Evolutionary conservation across 2,329 filamentous ascomycete genomes (phyloP), one percentile per base, ranked within the genome.

Genomic region (Lecanicillium sp.): DNA sequence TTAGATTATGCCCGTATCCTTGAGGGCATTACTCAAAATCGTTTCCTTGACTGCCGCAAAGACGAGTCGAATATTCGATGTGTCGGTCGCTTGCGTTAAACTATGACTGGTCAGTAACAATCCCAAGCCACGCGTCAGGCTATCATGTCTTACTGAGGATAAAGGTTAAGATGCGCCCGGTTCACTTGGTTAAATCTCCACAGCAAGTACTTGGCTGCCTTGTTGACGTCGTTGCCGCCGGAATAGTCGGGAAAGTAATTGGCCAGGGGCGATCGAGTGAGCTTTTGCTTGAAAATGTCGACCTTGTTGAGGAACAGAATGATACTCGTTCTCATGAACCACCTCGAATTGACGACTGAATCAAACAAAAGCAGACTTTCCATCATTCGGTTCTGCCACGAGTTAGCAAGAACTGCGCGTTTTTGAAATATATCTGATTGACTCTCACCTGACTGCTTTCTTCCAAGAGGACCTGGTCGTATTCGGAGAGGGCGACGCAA

Each of bases 101-200:
- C 91, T 97, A 12, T 55, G 33, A 21, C 29, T 23, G 5, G 12
- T 12, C 27, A 36, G 8, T 6, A 27, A n/a, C 6, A 38, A 36
- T 11, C 20, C 14, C 20, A 26, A 15, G 21, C 23, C 10, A 15
- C 5, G 1, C 40, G 35, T 17, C 47, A 6, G 27, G 23, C 17
- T 36, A 15, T 23, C 19, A 39, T 44, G 50, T 52, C 89, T 70
- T 79, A 95, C 93, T 98, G 93, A 64, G 93, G 93, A 67, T 97
- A 98, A 47, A 98, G 75, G 62, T 97, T 97, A 37, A 98, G 75
- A 67, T 97, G 91, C 42, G 90, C 91, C 51, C 93, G 78, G 64
- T 98, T 98, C 54, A 98, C 93, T 69, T 98, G 93, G 60, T 97
- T 98, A 67, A 98, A 98, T 60, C 93, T 83, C 93, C 93, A 98